These are phyloP conservation scores for Zymoseptoria tritici DNA, from an alignment of 2,329 filamentous ascomycete species.

Conservation along the genomic window DNA sequence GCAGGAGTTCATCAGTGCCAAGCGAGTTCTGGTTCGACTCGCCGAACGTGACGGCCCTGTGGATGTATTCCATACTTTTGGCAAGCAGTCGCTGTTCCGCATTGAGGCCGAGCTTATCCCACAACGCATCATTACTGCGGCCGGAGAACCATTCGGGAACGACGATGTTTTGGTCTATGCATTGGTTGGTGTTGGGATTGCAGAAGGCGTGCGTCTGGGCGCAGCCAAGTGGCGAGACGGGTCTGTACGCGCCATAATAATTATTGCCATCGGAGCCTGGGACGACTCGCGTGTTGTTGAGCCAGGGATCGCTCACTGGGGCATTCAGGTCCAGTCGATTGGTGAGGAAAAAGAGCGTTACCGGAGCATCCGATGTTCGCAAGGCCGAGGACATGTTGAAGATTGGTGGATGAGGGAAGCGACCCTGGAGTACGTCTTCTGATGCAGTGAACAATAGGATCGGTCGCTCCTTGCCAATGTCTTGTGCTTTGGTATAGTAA, in stretches of 20 bases:
- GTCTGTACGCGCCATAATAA: not conserved
- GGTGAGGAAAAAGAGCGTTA: not conserved
- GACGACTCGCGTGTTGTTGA: not conserved
- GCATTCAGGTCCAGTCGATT: not conserved
- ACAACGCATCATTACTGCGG: not conserved
- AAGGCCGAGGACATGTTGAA: not conserved
- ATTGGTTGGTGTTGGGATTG: not conserved
- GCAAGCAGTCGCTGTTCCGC: not conserved
- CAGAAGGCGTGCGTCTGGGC: not conserved
- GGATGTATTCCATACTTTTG: not conserved
- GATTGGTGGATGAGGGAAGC: no score
- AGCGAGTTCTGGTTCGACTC: not conserved
- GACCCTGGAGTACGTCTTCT: no score
- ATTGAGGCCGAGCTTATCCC: not conserved
- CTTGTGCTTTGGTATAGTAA: not conserved
- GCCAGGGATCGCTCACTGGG: not conserved
- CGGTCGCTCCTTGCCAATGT: not conserved
- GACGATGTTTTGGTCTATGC: not conserved
- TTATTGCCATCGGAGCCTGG: not conserved
- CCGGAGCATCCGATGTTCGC: not conserved
- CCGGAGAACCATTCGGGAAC: no score
- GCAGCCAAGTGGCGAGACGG: not conserved
- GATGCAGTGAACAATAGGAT: not conserved
- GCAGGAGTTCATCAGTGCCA: not conserved
- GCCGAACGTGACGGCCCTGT: not conserved